A percentile compares a stretch with the other conserved stretches of the same genome.
Evolutionary conservation across 305 asterid genomes (phyloP).

Genomic region (Solanum hybrid): DNA sequence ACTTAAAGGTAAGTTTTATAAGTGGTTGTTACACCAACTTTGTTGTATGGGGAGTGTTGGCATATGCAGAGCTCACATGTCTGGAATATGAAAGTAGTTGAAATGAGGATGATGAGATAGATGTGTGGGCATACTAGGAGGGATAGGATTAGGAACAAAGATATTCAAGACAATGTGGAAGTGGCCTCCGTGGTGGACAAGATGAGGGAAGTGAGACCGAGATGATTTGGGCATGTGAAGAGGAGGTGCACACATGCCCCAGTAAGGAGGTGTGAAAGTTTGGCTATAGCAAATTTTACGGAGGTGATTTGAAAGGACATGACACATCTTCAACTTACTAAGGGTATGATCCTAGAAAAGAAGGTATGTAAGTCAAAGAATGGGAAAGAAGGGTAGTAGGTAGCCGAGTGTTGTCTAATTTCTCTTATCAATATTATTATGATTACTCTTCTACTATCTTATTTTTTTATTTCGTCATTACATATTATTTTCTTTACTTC

Average conservation of each 20-base stretch:
- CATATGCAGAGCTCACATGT: not conserved
- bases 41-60: not conserved
- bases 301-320: not conserved
- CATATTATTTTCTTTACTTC: not conserved
- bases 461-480: not conserved
- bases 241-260: not conserved
- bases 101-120: not conserved
- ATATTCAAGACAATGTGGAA: not conserved
- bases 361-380: not conserved
- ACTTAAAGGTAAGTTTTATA: not conserved
- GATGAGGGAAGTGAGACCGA: not conserved
- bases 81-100: not conserved
- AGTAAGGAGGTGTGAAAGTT: not conserved
- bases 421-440: not conserved
- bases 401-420: not conserved
- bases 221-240: not conserved
- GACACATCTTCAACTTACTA: not conserved
- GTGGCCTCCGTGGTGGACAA: not conserved
- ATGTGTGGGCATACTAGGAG: not conserved
- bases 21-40: not conserved
- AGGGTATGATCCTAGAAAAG: not conserved
- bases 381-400: not conserved
- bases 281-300: not conserved
- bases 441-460: not conserved
- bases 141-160: not conserved